Evolutionary conservation across 768 basidiomycete genomes (phyloP).

Genomic region (Coprinopsis strossmayeri): DNA sequence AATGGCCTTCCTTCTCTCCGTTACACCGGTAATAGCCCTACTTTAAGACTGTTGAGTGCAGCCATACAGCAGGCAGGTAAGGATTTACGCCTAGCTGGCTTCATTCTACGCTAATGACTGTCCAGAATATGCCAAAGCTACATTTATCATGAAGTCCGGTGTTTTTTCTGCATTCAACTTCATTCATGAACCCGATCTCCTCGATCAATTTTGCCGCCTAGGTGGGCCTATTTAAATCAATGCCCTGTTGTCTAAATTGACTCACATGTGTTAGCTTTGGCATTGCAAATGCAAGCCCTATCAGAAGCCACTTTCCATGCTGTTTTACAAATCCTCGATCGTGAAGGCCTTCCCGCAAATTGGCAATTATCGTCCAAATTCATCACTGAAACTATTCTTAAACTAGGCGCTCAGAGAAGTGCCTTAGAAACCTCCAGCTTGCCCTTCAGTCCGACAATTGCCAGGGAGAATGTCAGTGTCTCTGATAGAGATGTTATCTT

Average conservation of each 20-base stretch:
- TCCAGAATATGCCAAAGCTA: slow-evolving; percentile 3
- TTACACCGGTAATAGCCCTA: slow-evolving; percentile 13
- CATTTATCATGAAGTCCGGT: slow-evolving; percentile 4
- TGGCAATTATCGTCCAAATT: not conserved
- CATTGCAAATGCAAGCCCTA: not conserved
- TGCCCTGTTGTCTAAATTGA: not conserved
- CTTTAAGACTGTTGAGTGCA: slow-evolving; percentile 20
- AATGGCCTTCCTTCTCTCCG: slow-evolving; percentile 9
- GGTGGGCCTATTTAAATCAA: not conserved
- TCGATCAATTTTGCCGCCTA: not conserved
- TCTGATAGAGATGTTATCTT: slow-evolving; percentile 25
- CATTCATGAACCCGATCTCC: not conserved
- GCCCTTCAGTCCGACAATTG: slow-evolving; percentile 14
- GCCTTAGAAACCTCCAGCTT: slow-evolving; percentile 28
- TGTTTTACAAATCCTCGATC: not conserved
- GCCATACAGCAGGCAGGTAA: slow-evolving; percentile 6
- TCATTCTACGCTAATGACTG: not conserved
- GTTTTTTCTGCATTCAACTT: not conserved
- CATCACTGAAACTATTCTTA: slow-evolving; percentile 30
- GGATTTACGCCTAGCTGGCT: not conserved
- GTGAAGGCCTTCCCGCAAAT: slow-evolving; percentile 7
- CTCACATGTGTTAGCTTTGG: not conserved
- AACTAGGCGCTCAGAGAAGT: slow-evolving; percentile 37
- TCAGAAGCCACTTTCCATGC: slow-evolving; percentile 2
- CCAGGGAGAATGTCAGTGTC: slow-evolving; percentile 11